Percentiles rank a stretch among this genome's conserved stretches.
Evolutionary conservation across 2,329 filamentous ascomycete genomes (phyloP).

Genomic region (Torrubiella hemipterigena): DNA sequence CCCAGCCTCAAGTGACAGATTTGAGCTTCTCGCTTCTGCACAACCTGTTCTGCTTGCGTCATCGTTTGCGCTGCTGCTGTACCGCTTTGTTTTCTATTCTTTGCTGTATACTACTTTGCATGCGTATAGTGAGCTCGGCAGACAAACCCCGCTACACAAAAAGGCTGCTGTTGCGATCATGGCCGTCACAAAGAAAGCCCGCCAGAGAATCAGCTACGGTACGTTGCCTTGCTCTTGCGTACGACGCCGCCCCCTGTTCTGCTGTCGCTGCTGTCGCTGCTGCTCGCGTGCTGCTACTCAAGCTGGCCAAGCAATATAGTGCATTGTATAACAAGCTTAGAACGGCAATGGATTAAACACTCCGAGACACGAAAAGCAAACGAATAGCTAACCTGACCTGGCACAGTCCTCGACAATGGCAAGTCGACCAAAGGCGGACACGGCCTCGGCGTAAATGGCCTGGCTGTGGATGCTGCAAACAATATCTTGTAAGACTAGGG

Average conservation of each 20-base stretch:
- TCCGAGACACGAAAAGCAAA: no score
- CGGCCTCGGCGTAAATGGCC: slow-evolving; percentile 85
- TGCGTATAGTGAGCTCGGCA: not conserved
- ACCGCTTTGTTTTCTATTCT: not conserved
- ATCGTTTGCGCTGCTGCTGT: not conserved
- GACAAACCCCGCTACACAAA: not conserved
- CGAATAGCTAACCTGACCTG: no score
- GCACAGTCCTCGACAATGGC: slow-evolving; percentile 45
- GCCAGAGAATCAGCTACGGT: slow-evolving; percentile 63
- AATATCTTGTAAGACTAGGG: slow-evolving; percentile 82
- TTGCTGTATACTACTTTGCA: not conserved
- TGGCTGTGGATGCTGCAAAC: slow-evolving; percentile 73
- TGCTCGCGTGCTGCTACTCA: no score
- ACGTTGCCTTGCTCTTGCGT: slow-evolving; percentile 17
- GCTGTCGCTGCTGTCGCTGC: slow-evolving; percentile 6
- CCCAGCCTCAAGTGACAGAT: not conserved
- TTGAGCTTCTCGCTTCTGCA: not conserved
- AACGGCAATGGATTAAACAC: no score
- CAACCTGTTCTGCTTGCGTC: not conserved
- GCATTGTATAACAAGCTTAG: no score
- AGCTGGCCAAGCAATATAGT: no score
- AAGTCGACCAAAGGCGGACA: slow-evolving; percentile 62
- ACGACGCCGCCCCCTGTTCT: slow-evolving; percentile 3
- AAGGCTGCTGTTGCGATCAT: slow-evolving; percentile 2
- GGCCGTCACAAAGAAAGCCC: slow-evolving; percentile 54